Evolutionary conservation across 75 land plant species (phyloP).

Genomic region (Azolla pinnata): DNA sequence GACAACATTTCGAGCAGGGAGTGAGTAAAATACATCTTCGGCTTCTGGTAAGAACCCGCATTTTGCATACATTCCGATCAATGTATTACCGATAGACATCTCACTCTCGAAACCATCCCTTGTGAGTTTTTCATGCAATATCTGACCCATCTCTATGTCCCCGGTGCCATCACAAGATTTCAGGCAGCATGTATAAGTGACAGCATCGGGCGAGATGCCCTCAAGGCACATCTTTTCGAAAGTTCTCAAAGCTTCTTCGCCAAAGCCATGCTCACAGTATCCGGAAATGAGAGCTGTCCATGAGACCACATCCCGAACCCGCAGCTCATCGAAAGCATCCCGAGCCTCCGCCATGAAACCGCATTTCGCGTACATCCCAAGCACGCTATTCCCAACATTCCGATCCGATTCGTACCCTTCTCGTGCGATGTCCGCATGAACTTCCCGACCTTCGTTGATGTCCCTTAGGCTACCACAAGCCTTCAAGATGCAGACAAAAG

Average conservation of each 20-base stretch:
- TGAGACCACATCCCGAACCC: conserved; percentile 18
- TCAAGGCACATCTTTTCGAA: conserved; percentile 22
- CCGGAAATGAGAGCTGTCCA: conserved; percentile 48
- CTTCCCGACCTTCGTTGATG: conserved; percentile 28
- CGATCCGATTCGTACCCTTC: conserved; percentile 11
- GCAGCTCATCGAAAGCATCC: conserved; percentile 33
- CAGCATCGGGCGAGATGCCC: conserved; percentile 8
- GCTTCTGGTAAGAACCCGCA: conserved; percentile 18
- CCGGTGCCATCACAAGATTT: not conserved
- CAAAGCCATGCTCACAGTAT: conserved; percentile 25
- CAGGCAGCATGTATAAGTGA: conserved; percentile 13
- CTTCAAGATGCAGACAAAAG: conserved; percentile 7
- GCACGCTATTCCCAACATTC: conserved; percentile 6
- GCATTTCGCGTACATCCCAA: conserved; percentile 24
- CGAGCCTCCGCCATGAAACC: conserved; percentile 16
- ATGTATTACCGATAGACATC: conserved; percentile 18
- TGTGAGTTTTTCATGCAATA: conserved; percentile 14
- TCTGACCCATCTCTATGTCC: not conserved
- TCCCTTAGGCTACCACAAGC: conserved; percentile 30
- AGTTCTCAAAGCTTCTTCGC: conserved; percentile 24
- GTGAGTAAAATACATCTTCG: conserved; percentile 16
- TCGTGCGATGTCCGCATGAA: conserved; percentile 40
- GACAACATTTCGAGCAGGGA: conserved; percentile 18
- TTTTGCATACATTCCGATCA: conserved; percentile 28
- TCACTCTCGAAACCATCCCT: conserved; percentile 20